Percentiles rank a stretch among this genome's conserved stretches.
These are phyloP conservation scores for Metschnikowia lunata DNA, from an alignment of 805 yeast genomes.

Conservation along the genomic window DNA sequence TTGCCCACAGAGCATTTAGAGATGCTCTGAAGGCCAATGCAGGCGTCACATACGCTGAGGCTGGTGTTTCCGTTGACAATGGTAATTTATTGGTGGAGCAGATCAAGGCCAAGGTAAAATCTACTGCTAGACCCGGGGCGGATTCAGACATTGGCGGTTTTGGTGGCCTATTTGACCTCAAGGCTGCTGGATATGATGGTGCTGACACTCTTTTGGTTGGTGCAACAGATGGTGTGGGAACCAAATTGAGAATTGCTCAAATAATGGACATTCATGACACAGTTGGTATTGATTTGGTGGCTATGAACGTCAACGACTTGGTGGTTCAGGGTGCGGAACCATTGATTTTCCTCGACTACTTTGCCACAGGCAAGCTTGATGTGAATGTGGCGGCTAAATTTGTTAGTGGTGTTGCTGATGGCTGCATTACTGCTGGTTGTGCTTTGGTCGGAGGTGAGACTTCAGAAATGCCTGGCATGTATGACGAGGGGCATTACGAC, in stretches of 20 bases:
- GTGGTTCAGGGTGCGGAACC: constrained; percentile 99
- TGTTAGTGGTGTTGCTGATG: constrained; percentile 93
- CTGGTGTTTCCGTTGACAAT: constrained; percentile 97
- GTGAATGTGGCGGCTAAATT: constrained; percentile 79
- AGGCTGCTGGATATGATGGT: constrained; percentile 80
- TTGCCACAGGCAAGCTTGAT: constrained; percentile 91
- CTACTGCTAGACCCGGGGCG: constrained; percentile 93
- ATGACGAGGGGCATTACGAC: constrained; percentile 91
- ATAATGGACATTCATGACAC: constrained; percentile 83
- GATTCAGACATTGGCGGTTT: constrained; percentile 98
- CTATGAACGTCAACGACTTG: constrained; percentile 97
- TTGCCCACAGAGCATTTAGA: constrained; percentile 93
- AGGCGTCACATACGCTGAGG: constrained; percentile 81
- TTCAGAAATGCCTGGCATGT: constrained; percentile 99
- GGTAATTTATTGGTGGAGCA: constrained; percentile 89
- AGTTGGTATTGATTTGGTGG: constrained; percentile 98
- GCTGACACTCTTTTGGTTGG: constrained; percentile 83
- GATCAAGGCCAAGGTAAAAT: constrained; percentile 84
- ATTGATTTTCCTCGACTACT: constrained; percentile 88
- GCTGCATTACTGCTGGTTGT: constrained; percentile 92
- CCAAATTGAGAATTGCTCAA: constrained; percentile 93
- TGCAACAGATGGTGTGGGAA: constrained; percentile 99
- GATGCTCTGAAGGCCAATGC: constrained; percentile 29
- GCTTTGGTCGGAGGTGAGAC: constrained; percentile 99
- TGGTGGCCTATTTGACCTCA: constrained; percentile 93